Base-by-base conservation (phyloP, 2,329 filamentous ascomycete species). In the Hansfordia pulvinata region DNA sequence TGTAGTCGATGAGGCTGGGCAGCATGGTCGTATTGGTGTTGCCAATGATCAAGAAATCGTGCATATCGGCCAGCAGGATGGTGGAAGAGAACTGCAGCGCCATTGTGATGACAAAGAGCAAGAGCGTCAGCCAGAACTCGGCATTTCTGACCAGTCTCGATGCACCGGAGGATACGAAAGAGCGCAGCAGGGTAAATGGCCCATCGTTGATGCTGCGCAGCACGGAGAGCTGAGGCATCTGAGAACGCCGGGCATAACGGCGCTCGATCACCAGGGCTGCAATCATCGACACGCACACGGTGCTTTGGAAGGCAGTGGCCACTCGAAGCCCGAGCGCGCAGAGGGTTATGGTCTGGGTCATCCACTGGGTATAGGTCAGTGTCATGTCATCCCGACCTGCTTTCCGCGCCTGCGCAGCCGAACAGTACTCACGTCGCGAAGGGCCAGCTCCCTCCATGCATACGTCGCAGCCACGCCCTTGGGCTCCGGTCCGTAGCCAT, bases 61-160 rank as follows among this genome's bases (percentile, higher is more conserved):
- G 15, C 3, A 37, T 14, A 10, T 35, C 35, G 1, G 33, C 30
- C 3, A 37, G 19, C 3, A 37, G 25, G 8, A 37, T 23, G 7
- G 35, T 37, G 1, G 35, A 37, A 2, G 33, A 23, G 10, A 37
- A 37, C 16, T 37, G 35, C 8, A 37, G 25, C 3, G 17, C 29
- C 1, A 29, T 5, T 6, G 32, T 31, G 5, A 11, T 17, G 4
- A 29, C 8, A 4, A 25, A 7, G 2, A 37, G 10, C 2, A 31
- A n/a, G n/a, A 27, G 19, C 4, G 23, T 16, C 2, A 37, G 12
- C 19, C 22, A 30, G 4, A 17, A 11, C n/a, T 35, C 23, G 5
- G 3, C n/a, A n/a, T n/a, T n/a, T n/a, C n/a, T n/a, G n/a, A n/a
- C n/a, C n/a, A n/a, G n/a, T n/a, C n/a, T n/a, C n/a, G n/a, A n/a